These are phyloP conservation scores for Nothophoma quercina DNA, from an alignment of 2,329 filamentous ascomycete species.

Conservation along the genomic window DNA sequence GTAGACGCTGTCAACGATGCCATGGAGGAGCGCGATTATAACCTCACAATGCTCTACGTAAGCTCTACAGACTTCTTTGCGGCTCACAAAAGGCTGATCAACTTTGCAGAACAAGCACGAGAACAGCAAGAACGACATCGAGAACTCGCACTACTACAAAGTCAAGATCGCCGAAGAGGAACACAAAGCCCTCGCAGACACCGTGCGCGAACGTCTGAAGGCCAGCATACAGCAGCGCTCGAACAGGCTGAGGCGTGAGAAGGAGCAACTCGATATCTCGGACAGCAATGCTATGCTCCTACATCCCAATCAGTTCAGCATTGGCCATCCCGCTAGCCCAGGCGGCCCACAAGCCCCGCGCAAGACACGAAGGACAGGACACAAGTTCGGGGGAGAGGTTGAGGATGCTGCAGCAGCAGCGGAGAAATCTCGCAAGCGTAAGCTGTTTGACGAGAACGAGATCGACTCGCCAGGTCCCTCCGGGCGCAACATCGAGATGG, in stretches of 20 bases:
- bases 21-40: slow-evolving; percentile 85
- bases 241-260: slow-evolving; percentile 66
- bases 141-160: slow-evolving; percentile 65
- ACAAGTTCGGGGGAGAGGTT: slow-evolving; percentile 58
- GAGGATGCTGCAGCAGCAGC: slow-evolving; percentile 57
- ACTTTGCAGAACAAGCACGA: slow-evolving; percentile 63
- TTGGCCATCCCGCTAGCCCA: slow-evolving; percentile 69
- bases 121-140: slow-evolving; percentile 62
- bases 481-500: slow-evolving; percentile 55
- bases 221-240: slow-evolving; percentile 65
- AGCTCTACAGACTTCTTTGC: slow-evolving; percentile 32
- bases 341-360: slow-evolving; percentile 67
- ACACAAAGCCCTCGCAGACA: slow-evolving; percentile 64
- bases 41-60: slow-evolving; percentile 83
- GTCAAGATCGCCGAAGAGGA: slow-evolving; percentile 69
- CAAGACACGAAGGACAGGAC: slow-evolving; percentile 69
- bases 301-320: slow-evolving; percentile 71
- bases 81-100: background rate
- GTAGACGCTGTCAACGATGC: slow-evolving; percentile 86
- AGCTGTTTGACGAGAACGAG: slow-evolving; percentile 64
- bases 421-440: slow-evolving; percentile 65
- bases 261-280: slow-evolving; percentile 71
- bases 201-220: slow-evolving; percentile 68
- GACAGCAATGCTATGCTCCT: slow-evolving; percentile 71
- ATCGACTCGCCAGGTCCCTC: slow-evolving; percentile 64